Evolutionary conservation across 2,329 filamentous ascomycete species (phyloP).

Genomic region (Pseudopyricularia javanii): DNA sequence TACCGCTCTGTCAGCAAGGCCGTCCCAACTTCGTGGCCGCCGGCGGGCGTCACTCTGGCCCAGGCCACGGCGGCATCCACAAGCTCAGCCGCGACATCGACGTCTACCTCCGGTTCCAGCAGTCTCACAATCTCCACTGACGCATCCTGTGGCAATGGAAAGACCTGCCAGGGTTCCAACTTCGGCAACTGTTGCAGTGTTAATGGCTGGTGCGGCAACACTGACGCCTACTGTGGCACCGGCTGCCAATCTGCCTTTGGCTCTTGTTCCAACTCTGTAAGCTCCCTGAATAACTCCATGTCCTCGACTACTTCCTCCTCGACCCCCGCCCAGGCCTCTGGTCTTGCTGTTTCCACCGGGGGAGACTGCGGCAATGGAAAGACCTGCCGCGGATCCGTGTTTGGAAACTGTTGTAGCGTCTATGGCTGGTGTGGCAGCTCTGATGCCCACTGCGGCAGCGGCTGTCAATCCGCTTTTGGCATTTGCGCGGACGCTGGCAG

Average conservation of each 20-base stretch:
- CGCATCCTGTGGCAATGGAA: conserved; percentile 6
- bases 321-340: not conserved
- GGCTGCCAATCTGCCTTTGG: conserved; percentile 6
- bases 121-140: not conserved
- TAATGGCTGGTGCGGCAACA: conserved; percentile 6
- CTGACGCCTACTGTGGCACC: conserved; percentile 4
- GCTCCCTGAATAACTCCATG: not conserved
- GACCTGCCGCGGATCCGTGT: not conserved
- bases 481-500: not conserved
- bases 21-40: not conserved
- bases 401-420: conserved; percentile 1
- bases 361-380: conserved; percentile 5
- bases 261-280: conserved; percentile 1
- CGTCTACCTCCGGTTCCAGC: not conserved
- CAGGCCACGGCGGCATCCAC: not conserved
- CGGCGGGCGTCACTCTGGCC: not conserved
- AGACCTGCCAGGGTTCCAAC: conserved; percentile 5
- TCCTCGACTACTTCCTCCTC: not conserved
- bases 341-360: not conserved
- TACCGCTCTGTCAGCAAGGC: conserved; percentile 25
- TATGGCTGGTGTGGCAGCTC: conserved; percentile 3
- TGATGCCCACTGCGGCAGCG: conserved; percentile 4
- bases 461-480: conserved; percentile 5
- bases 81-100: not conserved
- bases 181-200: conserved; percentile 7